Evolutionary conservation across 83 land plant species (phyloP), one percentile per base, ranked within the genome.

Genomic region (Picea engelmannii): DNA sequence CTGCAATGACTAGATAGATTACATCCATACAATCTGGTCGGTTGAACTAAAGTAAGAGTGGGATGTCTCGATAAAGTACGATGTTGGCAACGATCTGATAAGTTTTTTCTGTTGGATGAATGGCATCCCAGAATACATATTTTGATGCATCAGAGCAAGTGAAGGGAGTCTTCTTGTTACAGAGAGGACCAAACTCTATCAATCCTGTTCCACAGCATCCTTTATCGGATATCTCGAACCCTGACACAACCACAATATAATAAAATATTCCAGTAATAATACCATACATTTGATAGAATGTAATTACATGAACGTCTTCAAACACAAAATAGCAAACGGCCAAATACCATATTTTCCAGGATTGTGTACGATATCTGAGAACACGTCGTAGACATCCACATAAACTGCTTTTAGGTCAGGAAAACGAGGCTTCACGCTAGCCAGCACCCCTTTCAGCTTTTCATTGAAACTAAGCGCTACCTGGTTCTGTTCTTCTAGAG

Each of bases 61-160:
- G n/a, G n/a, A n/a, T n/a, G n/a, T n/a, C n/a, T n/a, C n/a, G n/a
- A n/a, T n/a, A n/a, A 17, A 77, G 0, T 5, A 59, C 9, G 5
- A 59, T 1, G 21, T 59, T 18, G 0, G 87, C 89, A 5, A 85
- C 75, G 38, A 90, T 79, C 24, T 64, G 8, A 24, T 90, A 90
- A 81, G 83, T 80, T 4, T 59, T 87, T 81, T 92, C 78, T 15
- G 94, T 80, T 8, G 91, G 89, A 82, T 92, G 94, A 69, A 90
- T 78, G n/a, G 92, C 88, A 74, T 92, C 92, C 94, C 94, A 92
- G 76, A 90, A 92, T 5, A 88, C 78, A 70, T 83, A 88, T n/a
- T 81, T 81, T 2, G 62, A 65, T 0, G 92, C 82, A 62, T 92
- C 83, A 3, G 73, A 1, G 49, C 94, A 92, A 0, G 88, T 85